phyloP scores from a whole-genome alignment of 129 eudicot genomes.

The Flaveria brownii region DNA sequence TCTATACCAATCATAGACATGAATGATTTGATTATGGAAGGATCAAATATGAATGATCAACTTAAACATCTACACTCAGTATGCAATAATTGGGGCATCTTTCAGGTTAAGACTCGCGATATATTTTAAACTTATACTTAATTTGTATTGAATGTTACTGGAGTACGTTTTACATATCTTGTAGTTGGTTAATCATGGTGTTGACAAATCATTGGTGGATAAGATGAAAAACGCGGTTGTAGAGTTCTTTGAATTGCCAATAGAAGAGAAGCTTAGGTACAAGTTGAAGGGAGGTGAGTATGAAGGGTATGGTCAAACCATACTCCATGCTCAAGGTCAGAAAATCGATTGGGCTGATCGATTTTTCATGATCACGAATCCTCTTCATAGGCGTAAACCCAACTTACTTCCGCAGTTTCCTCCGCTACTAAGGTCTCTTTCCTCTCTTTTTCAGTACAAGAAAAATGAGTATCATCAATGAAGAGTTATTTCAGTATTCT shows the following conservation, averaged over 20 bases:
- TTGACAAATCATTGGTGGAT: constrained; percentile 44
- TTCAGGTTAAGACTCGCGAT: constrained; percentile 37
- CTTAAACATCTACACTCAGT: constrained; percentile 38
- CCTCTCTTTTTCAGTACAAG: not conserved
- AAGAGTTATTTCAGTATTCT: too few relatives aligned
- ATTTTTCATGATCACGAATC: constrained; percentile 52
- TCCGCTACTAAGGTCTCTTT: constrained; percentile 40
- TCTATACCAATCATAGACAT: constrained; percentile 51
- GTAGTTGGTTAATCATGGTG: constrained; percentile 72
- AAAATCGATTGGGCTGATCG: constrained; percentile 57
- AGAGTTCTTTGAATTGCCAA: constrained; percentile 49
- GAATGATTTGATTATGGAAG: constrained; percentile 38
- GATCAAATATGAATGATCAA: constrained; percentile 7
- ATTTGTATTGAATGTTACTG: not conserved
- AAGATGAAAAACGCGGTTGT: constrained; percentile 41
- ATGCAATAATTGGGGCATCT: constrained; percentile 62
- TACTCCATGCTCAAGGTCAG: constrained; percentile 34
- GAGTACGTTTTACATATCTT: not conserved
- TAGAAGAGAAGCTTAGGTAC: constrained; percentile 53
- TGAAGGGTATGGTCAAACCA: constrained; percentile 62
- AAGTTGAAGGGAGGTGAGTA: constrained; percentile 39
- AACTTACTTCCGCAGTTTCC: constrained; percentile 50
- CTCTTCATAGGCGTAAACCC: constrained; percentile 48
- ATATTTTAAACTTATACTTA: not conserved
- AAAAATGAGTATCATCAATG: too few relatives aligned